Percentiles rank a stretch among this genome's conserved stretches.
phyloP scores from a whole-genome alignment of 2,329 filamentous ascomycete genomes.

The Raffaelea arxii region DNA sequence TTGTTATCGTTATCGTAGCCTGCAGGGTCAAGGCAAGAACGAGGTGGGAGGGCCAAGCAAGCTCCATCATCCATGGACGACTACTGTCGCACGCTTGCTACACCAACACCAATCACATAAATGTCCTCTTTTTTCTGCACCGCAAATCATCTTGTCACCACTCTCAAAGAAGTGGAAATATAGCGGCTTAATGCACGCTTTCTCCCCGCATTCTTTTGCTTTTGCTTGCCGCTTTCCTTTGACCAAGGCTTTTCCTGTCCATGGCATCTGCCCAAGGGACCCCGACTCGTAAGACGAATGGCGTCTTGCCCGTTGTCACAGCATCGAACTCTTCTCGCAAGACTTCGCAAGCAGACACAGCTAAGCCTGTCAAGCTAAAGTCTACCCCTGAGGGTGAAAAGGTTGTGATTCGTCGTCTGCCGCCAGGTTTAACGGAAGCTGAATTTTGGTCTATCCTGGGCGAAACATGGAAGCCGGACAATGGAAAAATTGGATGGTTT shows the following conservation, averaged over 20 bases:
- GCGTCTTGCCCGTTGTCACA: slow-evolving; percentile 40
- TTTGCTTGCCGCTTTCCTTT: too few species aligned
- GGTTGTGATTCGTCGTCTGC: slow-evolving; percentile 72
- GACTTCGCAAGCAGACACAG: slow-evolving; percentile 28
- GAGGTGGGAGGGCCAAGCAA: too few species aligned
- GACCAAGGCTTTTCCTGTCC: neutral
- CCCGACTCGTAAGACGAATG: slow-evolving; percentile 34
- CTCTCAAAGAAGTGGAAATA: too few species aligned
- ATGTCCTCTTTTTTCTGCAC: too few species aligned
- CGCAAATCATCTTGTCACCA: too few species aligned
- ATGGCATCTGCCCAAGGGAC: slow-evolving; percentile 16
- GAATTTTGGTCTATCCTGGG: slow-evolving; percentile 69
- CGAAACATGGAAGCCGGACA: slow-evolving; percentile 70
- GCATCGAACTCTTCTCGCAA: slow-evolving; percentile 17
- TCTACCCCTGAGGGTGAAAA: slow-evolving; percentile 60
- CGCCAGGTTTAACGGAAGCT: slow-evolving; percentile 70
- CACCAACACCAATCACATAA: too few species aligned
- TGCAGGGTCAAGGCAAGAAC: too few species aligned
- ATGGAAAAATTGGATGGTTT: slow-evolving; percentile 78
- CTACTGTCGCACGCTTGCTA: too few species aligned
- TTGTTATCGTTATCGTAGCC: neutral
- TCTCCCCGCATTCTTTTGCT: neutral
- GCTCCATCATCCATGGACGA: too few species aligned
- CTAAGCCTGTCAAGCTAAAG: slow-evolving; percentile 36
- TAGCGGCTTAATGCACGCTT: too few species aligned